These are phyloP conservation scores for Aureobasidium uvarum DNA, from an alignment of 2,329 filamentous ascomycete species.

Conservation along the genomic window DNA sequence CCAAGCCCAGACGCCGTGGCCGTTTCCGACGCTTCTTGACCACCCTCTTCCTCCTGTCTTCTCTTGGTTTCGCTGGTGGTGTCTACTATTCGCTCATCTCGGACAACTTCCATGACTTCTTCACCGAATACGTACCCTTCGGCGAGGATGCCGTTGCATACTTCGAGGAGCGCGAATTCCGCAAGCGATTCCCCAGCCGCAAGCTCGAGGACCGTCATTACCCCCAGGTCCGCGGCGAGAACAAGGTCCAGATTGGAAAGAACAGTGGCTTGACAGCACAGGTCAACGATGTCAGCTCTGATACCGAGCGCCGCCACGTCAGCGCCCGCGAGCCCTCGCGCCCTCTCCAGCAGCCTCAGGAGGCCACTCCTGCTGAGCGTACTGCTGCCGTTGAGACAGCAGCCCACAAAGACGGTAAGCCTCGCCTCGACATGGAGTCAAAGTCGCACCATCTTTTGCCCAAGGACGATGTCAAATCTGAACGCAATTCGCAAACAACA, in stretches of 20 bases:
- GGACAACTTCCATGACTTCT: slow-evolving; percentile 99
- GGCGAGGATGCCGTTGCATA: slow-evolving; percentile 94
- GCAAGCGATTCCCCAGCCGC: slow-evolving; percentile 71
- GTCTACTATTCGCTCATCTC: slow-evolving; percentile 90
- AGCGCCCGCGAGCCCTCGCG: slow-evolving; percentile 57
- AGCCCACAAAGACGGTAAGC: slow-evolving; percentile 26
- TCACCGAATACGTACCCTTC: slow-evolving; percentile 93
- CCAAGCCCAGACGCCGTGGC: slow-evolving; percentile 61
- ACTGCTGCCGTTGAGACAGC: slow-evolving; percentile 33
- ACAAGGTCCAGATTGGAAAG: slow-evolving; percentile 77
- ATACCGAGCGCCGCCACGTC: slow-evolving; percentile 59
- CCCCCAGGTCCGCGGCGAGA: slow-evolving; percentile 55
- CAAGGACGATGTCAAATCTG: slow-evolving; percentile 33
- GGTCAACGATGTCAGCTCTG: slow-evolving; percentile 55
- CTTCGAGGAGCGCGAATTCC: slow-evolving; percentile 92
- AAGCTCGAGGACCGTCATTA: slow-evolving; percentile 43
- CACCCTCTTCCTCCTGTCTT: slow-evolving; percentile 71
- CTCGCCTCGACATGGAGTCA: slow-evolving; percentile 33
- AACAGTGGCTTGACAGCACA: slow-evolving; percentile 83
- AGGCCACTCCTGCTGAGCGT: slow-evolving; percentile 30
- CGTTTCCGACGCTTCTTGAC: slow-evolving; percentile 75
- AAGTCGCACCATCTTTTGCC: slow-evolving; percentile 29
- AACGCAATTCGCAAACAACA: slow-evolving; percentile 31
- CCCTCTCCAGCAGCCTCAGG: slow-evolving; percentile 35
- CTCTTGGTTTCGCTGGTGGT: slow-evolving; percentile 78